Evolutionary conservation across 176 grass and related monocot genomes (phyloP), one percentile per base, ranked within the genome.

Genomic region (Rhynchospora breviuscula): DNA sequence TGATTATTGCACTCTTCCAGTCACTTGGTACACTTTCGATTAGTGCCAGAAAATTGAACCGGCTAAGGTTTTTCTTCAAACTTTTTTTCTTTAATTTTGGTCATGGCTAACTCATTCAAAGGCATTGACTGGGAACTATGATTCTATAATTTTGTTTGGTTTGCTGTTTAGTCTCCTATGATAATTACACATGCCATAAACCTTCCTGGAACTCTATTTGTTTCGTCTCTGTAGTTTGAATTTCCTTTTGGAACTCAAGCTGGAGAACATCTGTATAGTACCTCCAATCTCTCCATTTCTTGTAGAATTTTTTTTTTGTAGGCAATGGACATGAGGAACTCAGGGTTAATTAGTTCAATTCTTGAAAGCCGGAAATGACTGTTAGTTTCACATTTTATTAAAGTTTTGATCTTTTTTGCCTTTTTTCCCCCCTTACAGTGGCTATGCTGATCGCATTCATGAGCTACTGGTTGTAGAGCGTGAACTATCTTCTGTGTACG

Each of bases 1-100:
- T 99, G 23, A 99, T 99, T 87, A 99, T 99, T 85, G 90, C 93
- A 86, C 85, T 99, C 75, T 95, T 99, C 87, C 93, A 99, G 64
- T 95, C 96, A 14, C 93, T 99, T 78, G 96, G 91, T 23, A 90
- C 88, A 59, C 96, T 99, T 76, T 92, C 96, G 84, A 91, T 95
- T 71, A 99, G 96, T 80, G 82, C 96, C 72, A 85, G 96, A 79
- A 93, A 93, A 79, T 93, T 99, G 87, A 98, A 95, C 90, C 92
- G 94, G 72, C 70, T 99, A 80, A 93, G 96, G 96, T 99, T 85
- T 57, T 78, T 54, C 48, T 57, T 78, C 51, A 10, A 57, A 57
- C 51, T 57, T 51, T 31, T 57, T 17, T 31, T 56, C 56, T 31
- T 56, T 33, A 33, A 47, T 25, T 18, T 78, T 57, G 45, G 48